These are phyloP conservation scores for Phytophthora aleatoria DNA, from an alignment of 352 stramenopile species.

Conservation along the genomic window DNA sequence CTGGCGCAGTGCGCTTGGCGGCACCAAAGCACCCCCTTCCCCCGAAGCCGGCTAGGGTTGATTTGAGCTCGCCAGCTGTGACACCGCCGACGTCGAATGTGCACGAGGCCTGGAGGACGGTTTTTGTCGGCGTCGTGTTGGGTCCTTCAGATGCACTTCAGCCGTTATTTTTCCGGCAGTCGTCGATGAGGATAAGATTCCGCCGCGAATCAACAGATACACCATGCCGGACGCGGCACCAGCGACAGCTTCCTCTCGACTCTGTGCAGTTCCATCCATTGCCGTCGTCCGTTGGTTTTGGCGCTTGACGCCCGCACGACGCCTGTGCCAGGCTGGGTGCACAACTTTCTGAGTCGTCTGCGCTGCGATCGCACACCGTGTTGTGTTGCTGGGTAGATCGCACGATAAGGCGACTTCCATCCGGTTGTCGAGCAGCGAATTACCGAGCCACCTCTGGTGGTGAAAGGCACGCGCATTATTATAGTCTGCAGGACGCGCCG, in stretches of 20 bases:
- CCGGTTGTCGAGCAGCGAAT: constrained; percentile 15
- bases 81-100: constrained; percentile 28
- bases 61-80: constrained; percentile 17
- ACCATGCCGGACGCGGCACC: not conserved
- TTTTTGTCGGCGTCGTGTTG: constrained; percentile 20
- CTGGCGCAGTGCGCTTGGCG: constrained; percentile 7
- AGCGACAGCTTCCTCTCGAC: not conserved
- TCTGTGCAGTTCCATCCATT: not conserved
- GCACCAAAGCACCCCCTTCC: constrained; percentile 8
- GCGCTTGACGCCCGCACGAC: not conserved
- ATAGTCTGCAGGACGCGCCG: not conserved
- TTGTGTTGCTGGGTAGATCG: not conserved
- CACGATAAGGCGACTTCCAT: constrained; percentile 8
- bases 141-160: constrained; percentile 25
- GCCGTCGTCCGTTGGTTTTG: too few species aligned
- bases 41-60: constrained; percentile 1
- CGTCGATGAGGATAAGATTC: constrained; percentile 20
- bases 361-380: constrained; percentile 6
- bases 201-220: constrained; percentile 23
- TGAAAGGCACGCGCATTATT: not conserved
- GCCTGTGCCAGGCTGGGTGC: not conserved
- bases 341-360: constrained; percentile 15
- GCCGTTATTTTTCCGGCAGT: constrained; percentile 18
- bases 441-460: not conserved
- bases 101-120: constrained; percentile 10